Percentiles rank a stretch among this genome's conserved stretches.
These are phyloP conservation scores for Macrophomina tecta DNA, from an alignment of 2,329 filamentous ascomycete genomes.

Conservation along the genomic window DNA sequence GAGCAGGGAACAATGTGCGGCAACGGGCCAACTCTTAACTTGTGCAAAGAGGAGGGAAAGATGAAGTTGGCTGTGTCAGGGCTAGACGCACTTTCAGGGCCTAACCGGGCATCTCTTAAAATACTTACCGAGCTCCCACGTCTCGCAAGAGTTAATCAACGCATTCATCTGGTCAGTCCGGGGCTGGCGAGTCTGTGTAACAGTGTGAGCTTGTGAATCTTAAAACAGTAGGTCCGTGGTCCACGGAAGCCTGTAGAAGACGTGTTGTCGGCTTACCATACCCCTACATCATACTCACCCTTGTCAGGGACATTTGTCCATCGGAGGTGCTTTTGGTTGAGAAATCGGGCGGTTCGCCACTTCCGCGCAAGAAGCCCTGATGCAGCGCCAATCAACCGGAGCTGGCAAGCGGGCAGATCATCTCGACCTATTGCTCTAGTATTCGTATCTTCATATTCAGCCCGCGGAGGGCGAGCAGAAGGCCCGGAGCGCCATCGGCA, in stretches of 20 bases:
- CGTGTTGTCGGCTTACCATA: background rate
- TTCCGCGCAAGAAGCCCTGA: conserved; percentile 4
- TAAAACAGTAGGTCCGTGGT: conserved; percentile 23
- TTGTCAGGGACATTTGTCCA: conserved; percentile 10
- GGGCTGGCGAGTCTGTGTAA: conserved; percentile 27
- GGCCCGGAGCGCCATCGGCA: background rate
- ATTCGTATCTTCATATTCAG: conserved; percentile 25
- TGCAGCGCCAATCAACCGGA: conserved; percentile 21
- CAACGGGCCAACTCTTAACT: too few species aligned
- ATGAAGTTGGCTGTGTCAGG: background rate
- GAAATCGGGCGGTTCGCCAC: conserved; percentile 23
- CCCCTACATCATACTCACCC: conserved; percentile 20
- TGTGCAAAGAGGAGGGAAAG: background rate
- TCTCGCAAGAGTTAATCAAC: conserved; percentile 22
- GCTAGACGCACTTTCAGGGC: conserved; percentile 18
- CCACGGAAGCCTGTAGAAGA: conserved; percentile 20
- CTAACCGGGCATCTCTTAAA: conserved; percentile 25
- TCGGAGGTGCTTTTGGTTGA: conserved; percentile 15
- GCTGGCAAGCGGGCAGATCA: conserved; percentile 22
- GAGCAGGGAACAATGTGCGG: background rate
- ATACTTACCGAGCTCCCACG: conserved; percentile 16
- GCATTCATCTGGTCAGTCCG: conserved; percentile 23
- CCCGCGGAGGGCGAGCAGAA: background rate
- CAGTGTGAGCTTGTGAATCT: conserved; percentile 23
- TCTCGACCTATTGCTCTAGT: conserved; percentile 12